These are phyloP conservation scores for Carex kokanica DNA, from an alignment of 176 grass and related monocot genomes.

Conservation along the genomic window DNA sequence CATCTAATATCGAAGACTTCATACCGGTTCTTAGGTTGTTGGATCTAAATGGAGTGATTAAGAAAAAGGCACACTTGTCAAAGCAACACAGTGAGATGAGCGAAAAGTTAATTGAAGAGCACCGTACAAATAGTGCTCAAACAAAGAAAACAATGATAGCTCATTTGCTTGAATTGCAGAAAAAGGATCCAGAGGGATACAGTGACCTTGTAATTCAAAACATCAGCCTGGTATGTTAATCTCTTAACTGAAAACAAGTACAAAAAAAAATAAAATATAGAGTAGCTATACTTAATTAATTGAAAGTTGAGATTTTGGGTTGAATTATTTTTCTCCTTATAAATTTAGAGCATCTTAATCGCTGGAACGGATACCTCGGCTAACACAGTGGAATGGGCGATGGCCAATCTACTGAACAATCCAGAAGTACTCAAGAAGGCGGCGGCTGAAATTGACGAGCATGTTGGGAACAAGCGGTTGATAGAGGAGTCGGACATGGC, in stretches of 20 bases:
- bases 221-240: slow-evolving; percentile 4
- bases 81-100: background rate
- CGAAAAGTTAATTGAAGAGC: slow-evolving; percentile 18
- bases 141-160: background rate
- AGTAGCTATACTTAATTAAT: no score
- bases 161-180: slow-evolving; percentile 20
- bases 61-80: background rate
- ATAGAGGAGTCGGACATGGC: slow-evolving; percentile 28
- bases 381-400: slow-evolving; percentile 33
- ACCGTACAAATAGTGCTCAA: background rate
- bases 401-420: slow-evolving; percentile 25
- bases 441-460: slow-evolving; percentile 12
- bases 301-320: no score
- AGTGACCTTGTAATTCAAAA: slow-evolving; percentile 6
- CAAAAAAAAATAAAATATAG: no score
- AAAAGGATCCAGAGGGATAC: slow-evolving; percentile 17
- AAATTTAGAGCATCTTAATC: background rate
- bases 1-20: slow-evolving; percentile 16
- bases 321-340: no score
- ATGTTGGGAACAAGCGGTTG: slow-evolving; percentile 12
- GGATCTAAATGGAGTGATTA: background rate
- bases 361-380: slow-evolving; percentile 34
- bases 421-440: slow-evolving; percentile 21
- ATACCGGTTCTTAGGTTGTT: background rate
- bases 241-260: background rate